These are phyloP conservation scores for Iberis amara DNA, from an alignment of 441 rosid species.

Conservation along the genomic window DNA sequence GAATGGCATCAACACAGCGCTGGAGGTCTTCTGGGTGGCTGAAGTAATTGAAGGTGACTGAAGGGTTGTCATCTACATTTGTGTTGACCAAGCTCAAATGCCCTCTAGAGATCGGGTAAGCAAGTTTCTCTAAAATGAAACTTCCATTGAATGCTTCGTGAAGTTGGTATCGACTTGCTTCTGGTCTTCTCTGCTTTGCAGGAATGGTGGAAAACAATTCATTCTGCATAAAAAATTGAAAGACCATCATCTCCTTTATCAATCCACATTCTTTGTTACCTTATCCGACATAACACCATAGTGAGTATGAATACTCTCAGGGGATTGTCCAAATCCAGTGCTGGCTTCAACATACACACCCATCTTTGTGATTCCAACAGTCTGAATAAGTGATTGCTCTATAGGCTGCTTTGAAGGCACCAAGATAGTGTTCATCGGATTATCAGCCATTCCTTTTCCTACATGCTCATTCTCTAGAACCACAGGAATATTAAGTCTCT, in stretches of 20 bases:
- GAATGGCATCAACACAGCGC: slow-evolving; percentile 69
- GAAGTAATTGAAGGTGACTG: slow-evolving; percentile 87
- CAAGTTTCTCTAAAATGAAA: slow-evolving; percentile 78
- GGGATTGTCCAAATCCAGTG: slow-evolving; percentile 80
- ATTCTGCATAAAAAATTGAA: slow-evolving; percentile 40
- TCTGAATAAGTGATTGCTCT: slow-evolving; percentile 68
- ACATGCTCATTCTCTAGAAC: slow-evolving; percentile 60
- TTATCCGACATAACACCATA: slow-evolving; percentile 79
- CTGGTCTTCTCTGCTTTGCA: slow-evolving; percentile 59
- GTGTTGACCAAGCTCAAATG: slow-evolving; percentile 56
- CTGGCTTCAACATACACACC: slow-evolving; percentile 94
- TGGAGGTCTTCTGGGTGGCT: slow-evolving; percentile 60
- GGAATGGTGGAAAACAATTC: slow-evolving; percentile 78
- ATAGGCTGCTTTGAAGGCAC: slow-evolving; percentile 56
- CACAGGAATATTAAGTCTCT: slow-evolving; percentile 51
- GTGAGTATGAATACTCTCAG: slow-evolving; percentile 68
- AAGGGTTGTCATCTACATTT: slow-evolving; percentile 75
- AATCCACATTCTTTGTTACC: slow-evolving; percentile 39
- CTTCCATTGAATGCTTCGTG: slow-evolving; percentile 86
- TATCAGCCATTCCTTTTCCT: slow-evolving; percentile 86
- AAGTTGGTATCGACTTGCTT: slow-evolving; percentile 53
- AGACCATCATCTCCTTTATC: background rate
- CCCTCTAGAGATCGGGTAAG: slow-evolving; percentile 68
- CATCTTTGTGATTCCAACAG: slow-evolving; percentile 80
- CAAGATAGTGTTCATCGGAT: slow-evolving; percentile 83